Evolutionary conservation across 306 rosid genomes (phyloP), one percentile per base, ranked within the genome.

Genomic region (Myrica gale): DNA sequence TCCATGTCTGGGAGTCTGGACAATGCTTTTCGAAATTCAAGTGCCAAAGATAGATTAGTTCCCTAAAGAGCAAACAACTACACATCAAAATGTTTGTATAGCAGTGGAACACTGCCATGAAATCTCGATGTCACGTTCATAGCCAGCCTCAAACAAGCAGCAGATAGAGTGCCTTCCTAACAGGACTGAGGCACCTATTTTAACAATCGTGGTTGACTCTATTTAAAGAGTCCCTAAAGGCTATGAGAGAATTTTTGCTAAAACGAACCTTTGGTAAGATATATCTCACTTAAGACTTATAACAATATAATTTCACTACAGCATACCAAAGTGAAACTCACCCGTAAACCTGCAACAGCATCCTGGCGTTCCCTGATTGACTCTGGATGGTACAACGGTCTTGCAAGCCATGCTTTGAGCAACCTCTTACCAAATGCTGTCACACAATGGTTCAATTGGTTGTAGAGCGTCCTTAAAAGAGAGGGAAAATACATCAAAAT

Each of bases 351-450:
- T 50, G 89, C 88, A 56, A 95, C 89, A 68, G 99, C 96, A 76
- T 88, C 85, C 74, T 95, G 97, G 76, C 97, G 96, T 70, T 87
- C 91, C 87, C 82, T 85, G 55, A 95, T 90, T 76, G 86, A 77
- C 82, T 92, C 96, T 39, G 82, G 83, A 57, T 82, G 85, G 87
- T 79, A 88, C 68, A 92, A 85, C 78, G 99, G 97, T 67, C 97
- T 92, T 26, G 97, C 99, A 87, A 92, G 93, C 99, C 99, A 95
- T 53, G 93, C 76, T 82, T 82, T 95, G 48, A 95, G 92, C 85
- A 95, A 78, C 83, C 99, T 89, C 86, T 89, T 95, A 73, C 99
- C 99, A 89, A 90, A 88, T 44, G 97, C 96, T 5, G 99, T 92
- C 74, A 90, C 92, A 81, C 99, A 95, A 72, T 95, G 93, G 87